These are phyloP conservation scores for Cutaneotrichosporon spelunceum DNA, from an alignment of 1,284 basidiomycete genomes.

Conservation along the genomic window DNA sequence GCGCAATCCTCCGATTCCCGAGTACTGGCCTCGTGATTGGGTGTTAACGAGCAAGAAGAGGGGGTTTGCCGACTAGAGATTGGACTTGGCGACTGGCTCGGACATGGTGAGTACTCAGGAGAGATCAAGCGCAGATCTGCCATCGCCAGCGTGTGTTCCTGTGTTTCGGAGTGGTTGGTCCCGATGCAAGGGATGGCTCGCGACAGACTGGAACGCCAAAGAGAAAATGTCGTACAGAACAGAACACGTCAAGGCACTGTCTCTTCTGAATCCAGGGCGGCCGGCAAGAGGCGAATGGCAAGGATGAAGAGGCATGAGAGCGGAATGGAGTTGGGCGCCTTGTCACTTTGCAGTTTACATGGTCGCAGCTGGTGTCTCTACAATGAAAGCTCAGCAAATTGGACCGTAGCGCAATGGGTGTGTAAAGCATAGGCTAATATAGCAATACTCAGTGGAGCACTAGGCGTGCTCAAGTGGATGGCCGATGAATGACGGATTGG, in stretches of 20 bases:
- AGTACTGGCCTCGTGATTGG: background rate
- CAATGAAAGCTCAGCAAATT: background rate
- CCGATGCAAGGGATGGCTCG: background rate
- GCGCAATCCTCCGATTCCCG: background rate
- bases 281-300: background rate
- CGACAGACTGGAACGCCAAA: no score
- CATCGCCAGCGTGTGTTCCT: background rate
- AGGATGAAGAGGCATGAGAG: background rate
- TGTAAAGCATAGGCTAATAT: no score
- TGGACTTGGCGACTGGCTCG: background rate
- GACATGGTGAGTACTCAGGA: background rate
- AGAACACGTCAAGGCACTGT: background rate
- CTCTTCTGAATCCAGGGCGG: no score
- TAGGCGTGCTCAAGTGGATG: no score
- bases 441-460: no score
- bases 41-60: background rate
- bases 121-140: background rate
- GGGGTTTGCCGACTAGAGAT: background rate
- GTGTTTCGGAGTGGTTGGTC: background rate
- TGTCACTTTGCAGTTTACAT: background rate
- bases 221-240: background rate
- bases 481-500: background rate
- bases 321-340: background rate
- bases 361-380: background rate
- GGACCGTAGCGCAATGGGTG: background rate